Base-by-base conservation (phyloP, 345 rosid genomes). In the Sapria himalayana region DNA sequence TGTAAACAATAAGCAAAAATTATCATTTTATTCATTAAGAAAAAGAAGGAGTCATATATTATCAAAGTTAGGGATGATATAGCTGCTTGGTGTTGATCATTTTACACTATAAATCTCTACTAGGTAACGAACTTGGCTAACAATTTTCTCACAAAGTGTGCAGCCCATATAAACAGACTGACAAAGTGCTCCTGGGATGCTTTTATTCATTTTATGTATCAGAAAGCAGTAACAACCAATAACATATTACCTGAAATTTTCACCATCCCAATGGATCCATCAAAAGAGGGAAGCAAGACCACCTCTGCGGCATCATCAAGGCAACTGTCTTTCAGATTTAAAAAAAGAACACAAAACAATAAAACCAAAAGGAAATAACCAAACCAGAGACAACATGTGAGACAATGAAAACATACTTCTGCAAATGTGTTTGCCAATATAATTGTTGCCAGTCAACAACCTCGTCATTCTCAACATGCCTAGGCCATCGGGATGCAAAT, bases 391-490 rank as follows among this genome's bases (percentile, higher is more conserved):
- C n/a, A n/a, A n/a, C n/a, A n/a, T n/a, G n/a, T n/a, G n/a, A n/a
- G n/a, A n/a, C n/a, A n/a, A n/a, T n/a, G n/a, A n/a, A 4, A 20
- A 22, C 57, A 59, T 66, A 74, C 93, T 64, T 62, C 43, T 78
- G 93, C 43, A 86, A 43, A 70, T 86, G 94, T 4, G 60, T 63
- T 62, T 81, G 75, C 97, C 94, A 81, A 37, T 82, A 82, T 20
- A 56, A 49, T 52, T 65, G 85, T 39, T 58, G 74, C 94, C 94
- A 86, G 19, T 72, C 74, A 59, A 20, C 60, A 4, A 67, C n/a
- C 34, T 61, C 48, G 25, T 48, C 31, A 41, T 4, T 16, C 15
- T 62, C 43, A 16, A 44, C 29, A 43, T 56, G 47, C 35, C 43
- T 51, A 11, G 85, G 74, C 94, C 97, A 86, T 11, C 93, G 76